A percentile compares a stretch with the other conserved stretches of the same genome.
Conservation (phyloP, 345 rosid species). For the Streptanthus diversifolius region DNA sequence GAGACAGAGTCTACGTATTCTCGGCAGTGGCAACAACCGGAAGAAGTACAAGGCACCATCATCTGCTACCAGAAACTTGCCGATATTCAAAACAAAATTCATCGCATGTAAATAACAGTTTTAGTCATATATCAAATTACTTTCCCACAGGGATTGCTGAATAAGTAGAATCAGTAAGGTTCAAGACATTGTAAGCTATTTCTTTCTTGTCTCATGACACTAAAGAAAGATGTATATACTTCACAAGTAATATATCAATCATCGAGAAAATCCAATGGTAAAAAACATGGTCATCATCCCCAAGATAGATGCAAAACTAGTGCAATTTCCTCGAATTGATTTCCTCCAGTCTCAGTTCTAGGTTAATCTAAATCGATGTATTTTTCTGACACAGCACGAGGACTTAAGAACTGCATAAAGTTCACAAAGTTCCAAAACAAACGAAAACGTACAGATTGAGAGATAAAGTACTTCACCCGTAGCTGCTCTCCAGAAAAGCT, state of each 20-base stretch:
- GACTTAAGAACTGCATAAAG: background rate
- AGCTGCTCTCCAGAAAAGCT: background rate
- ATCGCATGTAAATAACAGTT: constrained; percentile 13
- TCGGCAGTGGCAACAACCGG: constrained; percentile 33
- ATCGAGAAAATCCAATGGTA: background rate
- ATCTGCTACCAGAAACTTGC: constrained; percentile 23
- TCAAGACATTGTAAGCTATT: constrained; percentile 8
- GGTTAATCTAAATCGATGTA: background rate
- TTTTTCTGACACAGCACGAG: background rate
- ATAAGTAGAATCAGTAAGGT: constrained; percentile 13
- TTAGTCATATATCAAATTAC: background rate
- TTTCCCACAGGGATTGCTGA: background rate
- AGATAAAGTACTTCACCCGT: background rate
- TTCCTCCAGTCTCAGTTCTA: background rate
- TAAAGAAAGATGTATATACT: constrained; percentile 8
- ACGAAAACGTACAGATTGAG: background rate
- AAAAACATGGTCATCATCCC: background rate
- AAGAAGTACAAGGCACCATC: constrained; percentile 22
- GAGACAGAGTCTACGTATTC: constrained; percentile 67
- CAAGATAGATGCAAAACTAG: background rate
- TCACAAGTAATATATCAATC: background rate
- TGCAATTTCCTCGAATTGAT: background rate
- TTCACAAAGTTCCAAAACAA: background rate
- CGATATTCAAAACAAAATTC: constrained; percentile 20
- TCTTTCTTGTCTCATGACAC: constrained; percentile 12